Conservation (phyloP, 2,329 filamentous ascomycete genomes). For the Coniochaeta sp. region DNA sequence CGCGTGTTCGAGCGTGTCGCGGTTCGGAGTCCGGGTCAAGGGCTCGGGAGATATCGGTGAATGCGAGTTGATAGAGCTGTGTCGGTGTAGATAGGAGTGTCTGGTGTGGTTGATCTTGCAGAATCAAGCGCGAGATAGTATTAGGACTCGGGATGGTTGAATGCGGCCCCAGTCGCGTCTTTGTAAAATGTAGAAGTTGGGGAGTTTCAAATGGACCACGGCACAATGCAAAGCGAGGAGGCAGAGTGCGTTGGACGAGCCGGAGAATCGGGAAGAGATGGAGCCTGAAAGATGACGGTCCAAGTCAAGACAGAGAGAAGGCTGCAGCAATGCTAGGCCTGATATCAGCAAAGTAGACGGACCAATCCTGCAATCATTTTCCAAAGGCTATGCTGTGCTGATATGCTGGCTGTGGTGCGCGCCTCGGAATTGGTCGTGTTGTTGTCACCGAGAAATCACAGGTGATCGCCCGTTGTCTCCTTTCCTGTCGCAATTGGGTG, state of each 20-base stretch:
- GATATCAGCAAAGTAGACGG: not conserved
- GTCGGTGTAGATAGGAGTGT: not conserved
- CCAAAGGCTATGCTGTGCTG: not conserved
- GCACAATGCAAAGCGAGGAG: conserved; percentile 9
- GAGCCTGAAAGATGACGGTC: not conserved
- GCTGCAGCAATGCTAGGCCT: not conserved
- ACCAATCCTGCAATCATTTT: not conserved
- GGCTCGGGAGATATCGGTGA: conserved; percentile 3
- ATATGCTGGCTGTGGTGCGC: not conserved
- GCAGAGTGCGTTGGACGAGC: not conserved
- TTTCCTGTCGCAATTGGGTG: not conserved
- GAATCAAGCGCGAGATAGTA: not conserved
- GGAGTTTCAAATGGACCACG: conserved; percentile 11
- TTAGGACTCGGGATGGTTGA: not conserved
- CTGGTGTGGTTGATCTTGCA: not conserved
- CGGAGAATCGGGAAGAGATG: not conserved
- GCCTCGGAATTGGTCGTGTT: conserved; percentile 2
- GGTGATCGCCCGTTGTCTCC: not conserved
- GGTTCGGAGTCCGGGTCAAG: not conserved
- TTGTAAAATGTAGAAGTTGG: conserved; percentile 5
- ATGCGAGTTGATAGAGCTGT: not conserved
- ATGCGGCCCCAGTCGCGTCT: not conserved
- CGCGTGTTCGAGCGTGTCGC: not conserved
- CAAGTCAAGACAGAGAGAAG: not conserved
- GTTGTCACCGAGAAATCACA: not conserved